Evolutionary conservation across 257 asterid genomes (phyloP).

Genomic region (Solanum appendiculatum): DNA sequence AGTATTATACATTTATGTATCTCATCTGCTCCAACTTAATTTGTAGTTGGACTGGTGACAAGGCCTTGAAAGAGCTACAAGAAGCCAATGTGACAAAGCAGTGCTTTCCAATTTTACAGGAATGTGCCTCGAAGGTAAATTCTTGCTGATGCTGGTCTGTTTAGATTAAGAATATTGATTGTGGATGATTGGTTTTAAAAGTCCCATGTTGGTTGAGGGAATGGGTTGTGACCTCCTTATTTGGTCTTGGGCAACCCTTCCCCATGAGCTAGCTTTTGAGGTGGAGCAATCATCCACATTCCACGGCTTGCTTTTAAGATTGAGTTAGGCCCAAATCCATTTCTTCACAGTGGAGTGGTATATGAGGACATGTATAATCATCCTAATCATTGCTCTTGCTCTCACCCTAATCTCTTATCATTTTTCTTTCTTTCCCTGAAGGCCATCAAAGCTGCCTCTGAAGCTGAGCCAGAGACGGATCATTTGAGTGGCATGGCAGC

Average conservation of each 20-base stretch:
- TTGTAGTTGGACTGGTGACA: slow-evolving; percentile 91
- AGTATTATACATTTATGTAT: not conserved
- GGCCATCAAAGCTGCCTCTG: slow-evolving; percentile 83
- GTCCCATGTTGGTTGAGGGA: not conserved
- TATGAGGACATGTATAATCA: not conserved
- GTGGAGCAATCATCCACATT: not conserved
- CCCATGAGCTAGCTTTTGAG: not conserved
- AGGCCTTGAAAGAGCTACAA: slow-evolving; percentile 77
- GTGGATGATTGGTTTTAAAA: not conserved
- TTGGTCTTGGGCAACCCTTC: not conserved
- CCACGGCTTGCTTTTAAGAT: not conserved
- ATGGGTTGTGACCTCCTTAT: not conserved
- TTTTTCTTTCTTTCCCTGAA: slow-evolving; percentile 16
- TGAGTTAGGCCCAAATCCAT: not conserved
- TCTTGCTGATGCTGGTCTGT: not conserved
- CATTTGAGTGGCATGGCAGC: slow-evolving; percentile 76
- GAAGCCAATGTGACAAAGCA: slow-evolving; percentile 69
- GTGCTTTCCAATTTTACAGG: slow-evolving; percentile 61
- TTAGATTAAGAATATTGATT: not conserved
- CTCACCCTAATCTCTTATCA: slow-evolving; percentile 2
- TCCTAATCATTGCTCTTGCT: not conserved
- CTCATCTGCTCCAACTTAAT: not conserved
- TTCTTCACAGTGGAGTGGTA: not conserved
- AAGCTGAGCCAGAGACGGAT: slow-evolving; percentile 51
- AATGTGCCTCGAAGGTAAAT: slow-evolving; percentile 80